A percentile compares a stretch with the other conserved stretches of the same genome.
Evolutionary conservation across 257 asterid genomes (phyloP).

Genomic region (Solanum phureja): DNA sequence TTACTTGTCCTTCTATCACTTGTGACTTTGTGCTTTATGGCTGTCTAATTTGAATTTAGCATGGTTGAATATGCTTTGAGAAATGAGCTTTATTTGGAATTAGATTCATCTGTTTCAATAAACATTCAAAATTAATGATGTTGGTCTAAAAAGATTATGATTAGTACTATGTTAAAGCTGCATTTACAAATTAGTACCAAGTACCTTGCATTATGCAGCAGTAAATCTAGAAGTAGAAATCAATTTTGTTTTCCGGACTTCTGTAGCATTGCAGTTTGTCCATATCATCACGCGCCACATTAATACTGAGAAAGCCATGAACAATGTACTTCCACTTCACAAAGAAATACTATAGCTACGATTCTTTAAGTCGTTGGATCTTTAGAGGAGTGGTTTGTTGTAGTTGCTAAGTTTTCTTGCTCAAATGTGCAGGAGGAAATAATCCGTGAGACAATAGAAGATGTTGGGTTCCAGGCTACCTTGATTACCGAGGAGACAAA

Average conservation of each 20-base stretch:
- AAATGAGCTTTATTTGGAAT: not conserved
- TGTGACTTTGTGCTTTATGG: not conserved
- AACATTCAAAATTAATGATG: not conserved
- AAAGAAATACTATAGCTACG: not conserved
- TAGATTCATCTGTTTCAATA: not conserved
- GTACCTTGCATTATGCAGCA: not conserved
- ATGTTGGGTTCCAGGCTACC: constrained; percentile 22
- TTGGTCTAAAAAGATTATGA: not conserved
- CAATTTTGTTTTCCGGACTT: not conserved
- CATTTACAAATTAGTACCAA: not conserved
- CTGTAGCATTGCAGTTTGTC: not conserved
- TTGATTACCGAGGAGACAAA: constrained; percentile 16
- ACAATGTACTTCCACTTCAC: not conserved
- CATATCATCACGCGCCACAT: not conserved
- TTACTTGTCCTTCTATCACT: not conserved
- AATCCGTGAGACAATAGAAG: constrained; percentile 32
- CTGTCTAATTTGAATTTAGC: not conserved
- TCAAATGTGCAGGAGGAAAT: constrained; percentile 13
- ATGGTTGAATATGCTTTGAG: not conserved
- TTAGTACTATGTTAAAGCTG: not conserved
- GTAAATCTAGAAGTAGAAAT: not conserved
- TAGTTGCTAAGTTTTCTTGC: not conserved
- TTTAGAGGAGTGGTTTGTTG: not conserved
- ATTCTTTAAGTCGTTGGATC: not conserved
- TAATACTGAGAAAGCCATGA: not conserved